Conservation (phyloP, 106 monocot species). For the Cymbidium sinense region DNA sequence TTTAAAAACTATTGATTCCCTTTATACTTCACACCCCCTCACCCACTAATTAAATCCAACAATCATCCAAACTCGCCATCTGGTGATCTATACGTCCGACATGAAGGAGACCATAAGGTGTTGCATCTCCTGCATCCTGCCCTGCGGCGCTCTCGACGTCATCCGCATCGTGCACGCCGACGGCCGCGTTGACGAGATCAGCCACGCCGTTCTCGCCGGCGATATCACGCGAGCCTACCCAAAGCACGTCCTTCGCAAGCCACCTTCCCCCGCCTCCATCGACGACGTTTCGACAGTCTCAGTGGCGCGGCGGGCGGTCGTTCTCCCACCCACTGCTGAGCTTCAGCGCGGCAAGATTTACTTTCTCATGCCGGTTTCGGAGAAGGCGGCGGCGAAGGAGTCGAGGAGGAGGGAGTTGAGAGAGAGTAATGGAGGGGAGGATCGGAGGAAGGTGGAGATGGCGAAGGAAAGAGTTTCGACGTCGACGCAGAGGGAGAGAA, state of each 20-base stretch:
- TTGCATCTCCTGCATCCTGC: conserved; percentile 93
- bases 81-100: too few species aligned
- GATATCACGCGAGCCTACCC: conserved; percentile 75
- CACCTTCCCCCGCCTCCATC: conserved; percentile 30
- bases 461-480: too few species aligned
- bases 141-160: conserved; percentile 89
- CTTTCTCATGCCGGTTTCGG: conserved; percentile 61
- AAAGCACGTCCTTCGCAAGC: conserved; percentile 76
- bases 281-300: conserved; percentile 8
- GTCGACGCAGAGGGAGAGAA: conserved; percentile 37
- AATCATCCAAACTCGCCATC: too few species aligned
- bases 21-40: neutral
- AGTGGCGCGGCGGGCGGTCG: conserved; percentile 8
- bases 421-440: too few species aligned
- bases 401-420: conserved; percentile 29
- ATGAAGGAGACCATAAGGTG: conserved; percentile 78
- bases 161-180: conserved; percentile 80
- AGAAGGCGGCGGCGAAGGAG: conserved; percentile 5
- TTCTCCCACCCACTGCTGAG: conserved; percentile 68
- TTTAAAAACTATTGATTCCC: neutral
- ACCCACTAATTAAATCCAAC: neutral
- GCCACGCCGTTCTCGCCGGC: conserved; percentile 42
- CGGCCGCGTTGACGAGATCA: conserved; percentile 87
- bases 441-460: conserved; percentile 51
- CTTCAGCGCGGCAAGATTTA: conserved; percentile 83